Percentiles rank a stretch among this genome's conserved stretches.
These are phyloP conservation scores for Candida coquimbonensis DNA, from an alignment of 805 yeast species.

Conservation along the genomic window DNA sequence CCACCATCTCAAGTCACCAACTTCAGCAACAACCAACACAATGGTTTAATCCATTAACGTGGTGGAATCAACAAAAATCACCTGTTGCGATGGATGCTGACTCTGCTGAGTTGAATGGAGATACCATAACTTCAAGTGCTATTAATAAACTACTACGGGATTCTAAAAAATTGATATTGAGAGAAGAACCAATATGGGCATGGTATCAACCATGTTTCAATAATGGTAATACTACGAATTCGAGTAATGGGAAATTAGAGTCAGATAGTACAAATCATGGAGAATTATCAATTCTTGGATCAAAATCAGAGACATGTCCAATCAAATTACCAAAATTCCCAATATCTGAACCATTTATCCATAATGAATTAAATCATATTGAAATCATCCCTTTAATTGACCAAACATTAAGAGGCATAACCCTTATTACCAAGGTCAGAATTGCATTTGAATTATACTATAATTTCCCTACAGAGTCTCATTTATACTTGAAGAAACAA, in stretches of 20 bases:
- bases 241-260: too few species aligned
- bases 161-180: slow-evolving; percentile 12
- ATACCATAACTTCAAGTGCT: not conserved
- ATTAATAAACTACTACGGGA: slow-evolving; percentile 14
- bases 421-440: slow-evolving; percentile 28
- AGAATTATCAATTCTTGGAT: slow-evolving; percentile 17
- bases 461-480: slow-evolving; percentile 29
- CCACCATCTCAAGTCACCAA: not conserved
- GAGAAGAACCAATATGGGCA: slow-evolving; percentile 18
- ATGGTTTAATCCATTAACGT: slow-evolving; percentile 1
- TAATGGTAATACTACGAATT: not conserved
- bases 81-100: not conserved
- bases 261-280: slow-evolving; percentile 6
- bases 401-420: slow-evolving; percentile 23
- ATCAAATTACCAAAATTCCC: slow-evolving; percentile 17
- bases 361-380: not conserved
- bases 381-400: not conserved
- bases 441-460: slow-evolving; percentile 30
- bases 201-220: slow-evolving; percentile 17
- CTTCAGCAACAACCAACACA: not conserved
- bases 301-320: slow-evolving; percentile 18
- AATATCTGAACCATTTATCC: not conserved
- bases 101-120: not conserved
- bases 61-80: not conserved
- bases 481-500: slow-evolving; percentile 27